A percentile compares a stretch with the other conserved stretches of the same genome.
Conservation (phyloP, 2,329 filamentous ascomycete species). For the Scortechinia acanthostroma region DNA sequence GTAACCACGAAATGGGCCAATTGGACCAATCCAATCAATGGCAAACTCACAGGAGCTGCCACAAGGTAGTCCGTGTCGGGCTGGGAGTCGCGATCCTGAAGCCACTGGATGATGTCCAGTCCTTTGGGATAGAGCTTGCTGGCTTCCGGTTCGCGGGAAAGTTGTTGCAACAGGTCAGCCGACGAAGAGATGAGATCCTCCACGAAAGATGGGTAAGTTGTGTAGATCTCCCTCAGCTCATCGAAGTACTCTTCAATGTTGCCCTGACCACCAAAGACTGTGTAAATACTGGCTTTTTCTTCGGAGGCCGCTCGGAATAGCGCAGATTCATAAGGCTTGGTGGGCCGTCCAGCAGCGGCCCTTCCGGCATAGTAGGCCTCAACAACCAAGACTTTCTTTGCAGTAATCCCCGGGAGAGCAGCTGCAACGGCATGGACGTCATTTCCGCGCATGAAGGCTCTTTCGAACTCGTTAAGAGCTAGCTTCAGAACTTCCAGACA, state of each 20-base stretch:
- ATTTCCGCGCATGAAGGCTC: constrained; percentile 66
- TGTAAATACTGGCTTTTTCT: constrained; percentile 60
- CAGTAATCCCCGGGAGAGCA: constrained; percentile 57
- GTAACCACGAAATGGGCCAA: constrained; percentile 18
- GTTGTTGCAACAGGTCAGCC: constrained; percentile 4
- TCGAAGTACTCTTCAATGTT: constrained; percentile 14
- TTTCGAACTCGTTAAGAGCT: constrained; percentile 66
- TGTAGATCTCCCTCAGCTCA: constrained; percentile 12
- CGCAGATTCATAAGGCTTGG: constrained; percentile 67
- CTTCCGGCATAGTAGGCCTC: constrained; percentile 66
- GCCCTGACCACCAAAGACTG: constrained; percentile 27
- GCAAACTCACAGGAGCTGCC: constrained; percentile 25
- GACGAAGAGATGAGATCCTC: constrained; percentile 4
- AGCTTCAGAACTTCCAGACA: constrained; percentile 66
- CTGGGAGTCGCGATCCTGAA: constrained; percentile 12
- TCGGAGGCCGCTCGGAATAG: constrained; percentile 63
- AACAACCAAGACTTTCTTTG: constrained; percentile 65
- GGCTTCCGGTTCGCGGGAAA: constrained; percentile 2
- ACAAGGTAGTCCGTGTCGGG: constrained; percentile 20
- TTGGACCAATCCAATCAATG: constrained; percentile 22
- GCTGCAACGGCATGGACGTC: constrained; percentile 68
- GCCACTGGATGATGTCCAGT: constrained; percentile 16
- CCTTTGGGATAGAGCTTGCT: constrained; percentile 10
- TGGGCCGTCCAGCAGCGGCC: constrained; percentile 55
- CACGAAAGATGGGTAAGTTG: constrained; percentile 10